Conservation (phyloP, 2,329 filamentous ascomycete genomes). For the Bertia moriformis region DNA sequence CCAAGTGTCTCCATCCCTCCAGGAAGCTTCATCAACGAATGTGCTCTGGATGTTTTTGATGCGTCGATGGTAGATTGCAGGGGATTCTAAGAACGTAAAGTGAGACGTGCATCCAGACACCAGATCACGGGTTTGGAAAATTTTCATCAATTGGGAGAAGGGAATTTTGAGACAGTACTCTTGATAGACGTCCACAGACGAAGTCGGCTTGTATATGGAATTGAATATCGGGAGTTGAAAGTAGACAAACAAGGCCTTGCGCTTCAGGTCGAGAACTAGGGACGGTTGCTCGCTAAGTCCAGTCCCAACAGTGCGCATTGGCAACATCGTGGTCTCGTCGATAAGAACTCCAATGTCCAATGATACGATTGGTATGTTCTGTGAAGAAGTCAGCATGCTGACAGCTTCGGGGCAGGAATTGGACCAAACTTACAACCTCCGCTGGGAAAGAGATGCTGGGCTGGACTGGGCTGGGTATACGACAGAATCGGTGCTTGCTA, state of each 20-base stretch:
- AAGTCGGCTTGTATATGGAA: not conserved
- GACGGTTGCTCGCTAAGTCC: not conserved
- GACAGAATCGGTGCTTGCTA: not conserved
- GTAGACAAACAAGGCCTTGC: not conserved
- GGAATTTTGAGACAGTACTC: not conserved
- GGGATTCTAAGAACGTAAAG: not conserved
- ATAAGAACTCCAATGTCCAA: not conserved
- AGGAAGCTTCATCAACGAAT: not conserved
- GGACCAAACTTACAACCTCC: not conserved
- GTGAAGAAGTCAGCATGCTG: not conserved
- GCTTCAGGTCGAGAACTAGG: not conserved
- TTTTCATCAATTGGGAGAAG: not conserved
- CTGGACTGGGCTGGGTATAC: not conserved
- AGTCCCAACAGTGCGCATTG: not conserved
- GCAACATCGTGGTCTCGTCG: not conserved
- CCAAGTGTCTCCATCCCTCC: not conserved
- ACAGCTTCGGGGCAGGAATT: not conserved
- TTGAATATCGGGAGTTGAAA: not conserved
- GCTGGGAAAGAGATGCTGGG: not conserved
- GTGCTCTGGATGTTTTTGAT: not conserved
- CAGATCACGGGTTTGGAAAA: not conserved
- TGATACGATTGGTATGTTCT: not conserved
- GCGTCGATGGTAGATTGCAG: not conserved
- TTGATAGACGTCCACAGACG: not conserved
- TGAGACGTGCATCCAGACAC: not conserved